These are phyloP conservation scores for Huntiella moniliformis DNA, from an alignment of 2,329 filamentous ascomycete genomes.

Conservation along the genomic window DNA sequence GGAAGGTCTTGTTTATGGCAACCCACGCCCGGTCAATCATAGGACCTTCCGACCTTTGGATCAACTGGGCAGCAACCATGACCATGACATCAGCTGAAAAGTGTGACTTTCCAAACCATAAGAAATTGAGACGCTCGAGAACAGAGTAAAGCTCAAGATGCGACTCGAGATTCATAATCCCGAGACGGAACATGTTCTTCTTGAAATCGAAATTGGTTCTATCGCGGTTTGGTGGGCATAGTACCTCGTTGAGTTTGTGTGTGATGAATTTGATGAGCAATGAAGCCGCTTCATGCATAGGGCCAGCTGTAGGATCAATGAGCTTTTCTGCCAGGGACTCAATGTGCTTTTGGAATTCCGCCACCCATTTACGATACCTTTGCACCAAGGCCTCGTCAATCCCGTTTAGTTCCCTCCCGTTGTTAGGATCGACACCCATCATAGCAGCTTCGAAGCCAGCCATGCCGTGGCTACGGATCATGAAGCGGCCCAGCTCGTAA, in stretches of 20 bases:
- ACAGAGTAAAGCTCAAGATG: conserved; percentile 26
- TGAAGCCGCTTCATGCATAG: conserved; percentile 32
- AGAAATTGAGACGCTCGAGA: conserved; percentile 27
- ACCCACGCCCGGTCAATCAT: conserved; percentile 36
- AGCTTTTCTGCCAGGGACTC: conserved; percentile 28
- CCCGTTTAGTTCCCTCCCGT: conserved; percentile 14
- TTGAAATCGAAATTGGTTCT: conserved; percentile 29
- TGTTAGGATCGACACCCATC: conserved; percentile 23
- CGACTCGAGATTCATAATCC: conserved; percentile 30
- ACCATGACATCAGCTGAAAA: conserved; percentile 38
- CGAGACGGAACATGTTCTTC: conserved; percentile 37
- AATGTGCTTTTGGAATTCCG: conserved; percentile 25
- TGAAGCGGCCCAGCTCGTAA: conserved; percentile 30
- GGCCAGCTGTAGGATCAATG: conserved; percentile 32
- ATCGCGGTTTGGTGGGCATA: conserved; percentile 26
- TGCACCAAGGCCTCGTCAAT: conserved; percentile 19
- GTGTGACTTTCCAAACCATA: conserved; percentile 35
- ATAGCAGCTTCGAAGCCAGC: conserved; percentile 31
- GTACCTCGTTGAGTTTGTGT: conserved; percentile 29
- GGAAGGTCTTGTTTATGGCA: conserved; percentile 27
- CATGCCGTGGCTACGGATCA: conserved; percentile 24
- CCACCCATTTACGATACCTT: conserved; percentile 24
- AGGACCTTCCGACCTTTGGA: conserved; percentile 27
- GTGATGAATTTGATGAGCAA: conserved; percentile 28
- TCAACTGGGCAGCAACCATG: conserved; percentile 35